Evolutionary conservation across 805 yeast genomes (phyloP), one percentile per base, ranked within the genome.

Genomic region (Barnettozyma botsteinii): DNA sequence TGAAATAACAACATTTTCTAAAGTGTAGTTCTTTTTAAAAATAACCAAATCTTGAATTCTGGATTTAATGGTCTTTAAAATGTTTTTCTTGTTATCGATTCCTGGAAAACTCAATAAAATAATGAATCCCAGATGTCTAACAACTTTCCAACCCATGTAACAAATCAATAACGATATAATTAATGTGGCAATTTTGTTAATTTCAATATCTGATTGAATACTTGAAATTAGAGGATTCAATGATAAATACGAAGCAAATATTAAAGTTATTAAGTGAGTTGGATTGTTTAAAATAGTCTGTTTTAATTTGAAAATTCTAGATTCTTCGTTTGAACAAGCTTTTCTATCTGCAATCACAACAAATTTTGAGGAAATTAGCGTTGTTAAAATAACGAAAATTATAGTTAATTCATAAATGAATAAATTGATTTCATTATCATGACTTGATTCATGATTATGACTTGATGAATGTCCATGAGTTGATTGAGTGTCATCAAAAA

Each of bases 51-150:
- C 53, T 20, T 62, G 56, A n/a, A 84, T 69, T 10, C 59, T 56
- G 32, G 67, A 70, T n/a, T 58, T 59, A 5, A 84, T 67, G 5
- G 62, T 52, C 0, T 62, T 42, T 42, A 64, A 66, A 10, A 72
- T 36, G 36, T 65, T 43, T 38, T 55, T 54, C 51, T 62, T 66
- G 41, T 60, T 60, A 38, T 62, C 66, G 3, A 69, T 58, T 24
- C 61, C 62, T 2, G 85, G 85, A 42, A 68, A 75, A 11, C 77
- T 70, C 20, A 80, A 53, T 24, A 80, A 53, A 17, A 80, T 60
- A 9, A 77, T 69, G 3, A 70, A 72, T 0, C 81, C 79, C 13
- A 79, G 58, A 13, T 67, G 60, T 38, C 65, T 66, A 8, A 77
- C 77, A 38, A 79, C 62, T 33, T 58, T 62, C 75, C 77, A 73